phyloP scores from a whole-genome alignment of 805 yeast species.

The Yamadazyma paraphyllophila region DNA sequence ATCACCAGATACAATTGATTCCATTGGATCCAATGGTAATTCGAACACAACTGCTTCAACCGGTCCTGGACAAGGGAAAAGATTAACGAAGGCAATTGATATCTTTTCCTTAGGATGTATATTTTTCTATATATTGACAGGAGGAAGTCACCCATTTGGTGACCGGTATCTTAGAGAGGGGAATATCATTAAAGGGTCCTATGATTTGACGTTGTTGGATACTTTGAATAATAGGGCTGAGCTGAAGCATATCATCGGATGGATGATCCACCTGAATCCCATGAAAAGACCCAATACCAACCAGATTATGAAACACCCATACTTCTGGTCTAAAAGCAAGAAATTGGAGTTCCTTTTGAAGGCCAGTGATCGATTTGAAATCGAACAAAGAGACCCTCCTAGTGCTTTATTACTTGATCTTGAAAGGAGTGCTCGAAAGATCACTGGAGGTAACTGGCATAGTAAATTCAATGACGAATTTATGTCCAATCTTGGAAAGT shows the following conservation, averaged over 20 bases:
- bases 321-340: slow-evolving; percentile 75
- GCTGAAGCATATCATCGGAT: slow-evolving; percentile 65
- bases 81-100: slow-evolving; percentile 87
- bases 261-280: slow-evolving; percentile 74
- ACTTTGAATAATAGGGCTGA: slow-evolving; percentile 49
- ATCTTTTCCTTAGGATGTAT: slow-evolving; percentile 95
- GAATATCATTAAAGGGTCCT: slow-evolving; percentile 72
- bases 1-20: slow-evolving; percentile 37
- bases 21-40: slow-evolving; percentile 20
- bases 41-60: slow-evolving; percentile 4
- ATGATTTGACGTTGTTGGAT: slow-evolving; percentile 48
- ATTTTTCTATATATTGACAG: slow-evolving; percentile 78
- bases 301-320: slow-evolving; percentile 75
- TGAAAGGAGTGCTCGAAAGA: slow-evolving; percentile 48
- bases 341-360: slow-evolving; percentile 81
- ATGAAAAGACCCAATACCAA: slow-evolving; percentile 66
- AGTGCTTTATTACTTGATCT: slow-evolving; percentile 54
- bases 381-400: slow-evolving; percentile 79
- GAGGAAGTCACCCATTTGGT: slow-evolving; percentile 95
- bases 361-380: slow-evolving; percentile 88
- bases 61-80: slow-evolving; percentile 28
- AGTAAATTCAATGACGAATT: slow-evolving; percentile 65
- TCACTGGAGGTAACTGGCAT: slow-evolving; percentile 76
- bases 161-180: slow-evolving; percentile 84
- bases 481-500: slow-evolving; percentile 82